Percentiles rank a stretch among this genome's conserved stretches.
Evolutionary conservation across 257 asterid species (phyloP).

Genomic region (Mentha longifolia): DNA sequence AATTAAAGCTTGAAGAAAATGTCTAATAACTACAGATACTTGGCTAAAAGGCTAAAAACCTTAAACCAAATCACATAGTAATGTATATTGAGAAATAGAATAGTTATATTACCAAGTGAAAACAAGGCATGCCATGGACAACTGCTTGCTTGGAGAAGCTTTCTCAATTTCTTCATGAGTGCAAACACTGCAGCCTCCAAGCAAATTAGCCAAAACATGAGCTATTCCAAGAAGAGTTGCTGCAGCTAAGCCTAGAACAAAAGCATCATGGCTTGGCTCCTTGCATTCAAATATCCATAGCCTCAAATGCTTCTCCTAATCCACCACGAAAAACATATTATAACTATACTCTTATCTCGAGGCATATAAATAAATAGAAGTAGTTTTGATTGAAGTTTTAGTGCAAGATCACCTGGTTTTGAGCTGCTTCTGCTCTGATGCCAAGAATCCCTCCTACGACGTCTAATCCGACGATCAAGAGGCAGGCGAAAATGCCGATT

Average conservation of each 20-base stretch:
- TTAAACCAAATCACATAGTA: slow-evolving; percentile 35
- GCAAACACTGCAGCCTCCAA: slow-evolving; percentile 74
- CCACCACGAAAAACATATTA: background rate
- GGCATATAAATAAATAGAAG: background rate
- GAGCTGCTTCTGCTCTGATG: slow-evolving; percentile 87
- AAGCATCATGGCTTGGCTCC: slow-evolving; percentile 90
- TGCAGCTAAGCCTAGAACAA: slow-evolving; percentile 66
- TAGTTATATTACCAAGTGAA: slow-evolving; percentile 59
- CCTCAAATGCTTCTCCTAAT: slow-evolving; percentile 74
- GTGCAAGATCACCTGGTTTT: slow-evolving; percentile 61
- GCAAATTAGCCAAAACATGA: slow-evolving; percentile 71
- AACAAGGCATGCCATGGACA: slow-evolving; percentile 69
- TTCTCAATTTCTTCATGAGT: slow-evolving; percentile 49
- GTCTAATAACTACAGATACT: background rate
- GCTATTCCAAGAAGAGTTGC: slow-evolving; percentile 66
- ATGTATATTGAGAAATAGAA: slow-evolving; percentile 15
- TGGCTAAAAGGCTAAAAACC: no score
- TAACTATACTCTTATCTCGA: background rate
- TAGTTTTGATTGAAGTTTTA: background rate
- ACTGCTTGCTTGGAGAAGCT: slow-evolving; percentile 61
- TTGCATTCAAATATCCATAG: slow-evolving; percentile 88
- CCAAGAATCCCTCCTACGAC: slow-evolving; percentile 79
- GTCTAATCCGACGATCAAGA: slow-evolving; percentile 74
- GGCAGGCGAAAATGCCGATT: slow-evolving; percentile 66
- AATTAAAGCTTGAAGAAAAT: background rate